Percentiles rank a stretch among this genome's conserved stretches.
These are phyloP conservation scores for Suillus luteus DNA, from an alignment of 768 basidiomycete genomes.

Conservation along the genomic window DNA sequence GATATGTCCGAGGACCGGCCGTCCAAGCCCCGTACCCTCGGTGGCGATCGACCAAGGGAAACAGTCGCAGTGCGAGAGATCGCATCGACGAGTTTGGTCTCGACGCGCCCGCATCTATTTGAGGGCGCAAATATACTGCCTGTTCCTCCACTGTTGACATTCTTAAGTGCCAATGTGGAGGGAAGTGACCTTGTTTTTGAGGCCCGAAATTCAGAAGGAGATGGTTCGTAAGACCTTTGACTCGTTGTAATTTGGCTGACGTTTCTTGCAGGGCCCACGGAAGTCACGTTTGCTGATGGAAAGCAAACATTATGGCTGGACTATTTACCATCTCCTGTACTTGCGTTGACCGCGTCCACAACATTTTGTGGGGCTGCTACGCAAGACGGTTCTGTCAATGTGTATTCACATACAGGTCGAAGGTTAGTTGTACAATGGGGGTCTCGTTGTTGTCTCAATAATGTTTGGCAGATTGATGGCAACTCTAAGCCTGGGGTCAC, in stretches of 20 bases:
- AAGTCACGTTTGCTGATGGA: constrained; percentile 63
- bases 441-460: neutral
- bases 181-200: constrained; percentile 73
- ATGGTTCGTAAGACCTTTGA: constrained; percentile 41
- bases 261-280: constrained; percentile 51
- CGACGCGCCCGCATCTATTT: constrained; percentile 24
- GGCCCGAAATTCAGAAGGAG: constrained; percentile 72
- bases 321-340: constrained; percentile 75
- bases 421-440: constrained; percentile 49
- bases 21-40: constrained; percentile 57
- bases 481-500: constrained; percentile 68
- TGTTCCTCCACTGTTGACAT: constrained; percentile 61
- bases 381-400: constrained; percentile 77
- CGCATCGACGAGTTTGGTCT: constrained; percentile 19
- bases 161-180: constrained; percentile 60
- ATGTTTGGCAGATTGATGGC: constrained; percentile 64
- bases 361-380: constrained; percentile 75
- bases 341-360: constrained; percentile 63
- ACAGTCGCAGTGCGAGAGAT: constrained; percentile 59
- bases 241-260: neutral
- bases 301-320: constrained; percentile 88
- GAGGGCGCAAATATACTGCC: constrained; percentile 33
- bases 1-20: constrained; percentile 43
- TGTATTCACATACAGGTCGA: constrained; percentile 85
- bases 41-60: constrained; percentile 63